Evolutionary conservation across 2,329 filamentous ascomycete species (phyloP).

Genomic region (Onygenales sp.): DNA sequence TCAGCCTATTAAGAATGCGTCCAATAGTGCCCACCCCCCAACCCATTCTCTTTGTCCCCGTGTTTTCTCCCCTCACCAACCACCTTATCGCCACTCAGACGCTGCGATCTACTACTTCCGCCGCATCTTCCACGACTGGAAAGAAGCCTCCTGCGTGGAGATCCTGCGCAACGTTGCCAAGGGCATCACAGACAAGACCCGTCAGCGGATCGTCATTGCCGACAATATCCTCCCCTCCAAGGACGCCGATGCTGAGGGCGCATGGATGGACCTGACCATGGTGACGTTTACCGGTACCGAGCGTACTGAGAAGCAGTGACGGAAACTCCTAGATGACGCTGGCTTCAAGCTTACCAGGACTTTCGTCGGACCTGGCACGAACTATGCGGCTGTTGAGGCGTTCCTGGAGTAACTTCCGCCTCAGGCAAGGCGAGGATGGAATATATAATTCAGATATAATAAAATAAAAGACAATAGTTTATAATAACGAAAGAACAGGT

Average conservation of each 20-base stretch:
- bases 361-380: neutral
- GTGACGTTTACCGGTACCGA: slow-evolving; percentile 15
- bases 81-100: slow-evolving; percentile 4
- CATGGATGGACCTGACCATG: slow-evolving; percentile 14
- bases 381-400: neutral
- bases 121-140: slow-evolving; percentile 24
- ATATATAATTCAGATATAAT: too few relatives aligned
- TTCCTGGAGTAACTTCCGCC: neutral
- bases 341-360: slow-evolving; percentile 9
- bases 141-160: slow-evolving; percentile 8
- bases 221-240: slow-evolving; percentile 15
- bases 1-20: slow-evolving; percentile 15
- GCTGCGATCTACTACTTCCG: slow-evolving; percentile 23
- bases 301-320: slow-evolving; percentile 14
- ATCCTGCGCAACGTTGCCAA: slow-evolving; percentile 12
- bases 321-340: slow-evolving; percentile 10
- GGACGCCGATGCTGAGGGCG: slow-evolving; percentile 10
- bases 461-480: too few relatives aligned
- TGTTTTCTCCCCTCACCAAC: neutral
- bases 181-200: slow-evolving; percentile 12
- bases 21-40: neutral
- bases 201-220: slow-evolving; percentile 12
- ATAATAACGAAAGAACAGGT: too few relatives aligned
- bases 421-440: too few relatives aligned
- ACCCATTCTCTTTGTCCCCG: neutral